These are phyloP conservation scores for Xanthoconium purpureum DNA, from an alignment of 768 basidiomycete species.

Conservation along the genomic window DNA sequence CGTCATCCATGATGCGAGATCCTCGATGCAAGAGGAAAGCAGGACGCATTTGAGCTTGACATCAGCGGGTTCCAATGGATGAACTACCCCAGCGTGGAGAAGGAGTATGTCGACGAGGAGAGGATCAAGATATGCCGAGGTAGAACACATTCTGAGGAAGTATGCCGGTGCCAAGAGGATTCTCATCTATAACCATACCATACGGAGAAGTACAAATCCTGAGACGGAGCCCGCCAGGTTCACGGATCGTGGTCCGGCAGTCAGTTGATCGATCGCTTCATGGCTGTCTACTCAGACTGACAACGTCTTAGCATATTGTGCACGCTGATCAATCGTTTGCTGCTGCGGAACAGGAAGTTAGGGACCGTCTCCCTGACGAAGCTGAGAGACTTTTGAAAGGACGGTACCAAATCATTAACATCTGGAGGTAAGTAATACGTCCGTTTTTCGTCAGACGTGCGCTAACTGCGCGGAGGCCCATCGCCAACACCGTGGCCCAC, in stretches of 20 bases:
- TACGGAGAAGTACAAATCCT: neutral
- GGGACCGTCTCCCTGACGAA: conserved; percentile 35
- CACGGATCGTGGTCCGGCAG: neutral
- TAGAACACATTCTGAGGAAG: neutral
- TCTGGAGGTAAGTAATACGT: conserved; percentile 32
- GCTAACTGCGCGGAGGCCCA: neutral
- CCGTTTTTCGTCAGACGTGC: no score
- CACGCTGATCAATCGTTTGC: neutral
- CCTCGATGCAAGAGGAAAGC: neutral
- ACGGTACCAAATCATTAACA: conserved; percentile 41
- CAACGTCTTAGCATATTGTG: neutral
- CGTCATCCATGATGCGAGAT: neutral
- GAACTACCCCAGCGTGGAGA: neutral
- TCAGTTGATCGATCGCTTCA: neutral
- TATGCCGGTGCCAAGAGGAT: neutral
- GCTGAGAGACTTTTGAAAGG: conserved; percentile 40
- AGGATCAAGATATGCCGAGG: neutral
- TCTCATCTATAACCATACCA: neutral
- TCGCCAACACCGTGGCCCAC: conserved; percentile 1
- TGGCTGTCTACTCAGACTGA: neutral
- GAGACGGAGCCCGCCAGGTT: neutral
- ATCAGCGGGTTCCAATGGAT: neutral
- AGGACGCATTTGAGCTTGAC: neutral
- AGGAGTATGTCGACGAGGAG: neutral
- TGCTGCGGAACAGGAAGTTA: neutral